A percentile compares a stretch with the other conserved stretches of the same genome.
These are phyloP conservation scores for Hypoxylon sp. DNA, from an alignment of 2,329 filamentous ascomycete species.

Conservation along the genomic window DNA sequence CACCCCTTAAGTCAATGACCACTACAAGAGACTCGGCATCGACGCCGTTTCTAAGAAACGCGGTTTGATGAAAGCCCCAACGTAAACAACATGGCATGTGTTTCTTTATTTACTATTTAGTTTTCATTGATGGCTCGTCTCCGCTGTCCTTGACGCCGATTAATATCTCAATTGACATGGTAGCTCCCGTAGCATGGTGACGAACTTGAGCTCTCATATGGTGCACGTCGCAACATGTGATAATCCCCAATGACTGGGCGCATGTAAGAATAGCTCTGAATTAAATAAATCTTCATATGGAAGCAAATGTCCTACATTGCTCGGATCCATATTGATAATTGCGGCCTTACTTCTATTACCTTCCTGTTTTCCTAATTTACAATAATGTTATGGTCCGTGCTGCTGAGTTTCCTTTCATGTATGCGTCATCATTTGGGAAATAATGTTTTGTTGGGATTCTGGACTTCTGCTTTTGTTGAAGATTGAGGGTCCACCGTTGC, in stretches of 20 bases:
- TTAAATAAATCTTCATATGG: neutral
- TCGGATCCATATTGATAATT: no score
- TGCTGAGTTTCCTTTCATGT: neutral
- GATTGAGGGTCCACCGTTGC: no score
- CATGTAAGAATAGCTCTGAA: neutral
- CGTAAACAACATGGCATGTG: neutral
- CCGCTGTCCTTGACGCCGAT: neutral
- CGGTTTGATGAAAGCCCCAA: neutral
- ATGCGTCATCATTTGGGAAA: neutral
- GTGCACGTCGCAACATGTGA: neutral
- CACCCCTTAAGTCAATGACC: slow-evolving; percentile 14
- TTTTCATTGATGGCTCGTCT: neutral
- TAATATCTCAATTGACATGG: neutral
- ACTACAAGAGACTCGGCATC: slow-evolving; percentile 8
- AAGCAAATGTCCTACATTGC: neutral
- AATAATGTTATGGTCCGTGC: no score
- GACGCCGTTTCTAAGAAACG: neutral
- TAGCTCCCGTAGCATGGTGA: neutral
- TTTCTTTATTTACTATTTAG: neutral
- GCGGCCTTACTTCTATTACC: neutral
- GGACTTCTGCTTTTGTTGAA: no score
- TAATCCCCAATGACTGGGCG: neutral
- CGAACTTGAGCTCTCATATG: neutral
- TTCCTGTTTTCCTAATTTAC: neutral
- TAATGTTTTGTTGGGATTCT: no score